Evolutionary conservation across 2,329 filamentous ascomycete species (phyloP).

Genomic region (Fusarium sterilihyphosum): DNA sequence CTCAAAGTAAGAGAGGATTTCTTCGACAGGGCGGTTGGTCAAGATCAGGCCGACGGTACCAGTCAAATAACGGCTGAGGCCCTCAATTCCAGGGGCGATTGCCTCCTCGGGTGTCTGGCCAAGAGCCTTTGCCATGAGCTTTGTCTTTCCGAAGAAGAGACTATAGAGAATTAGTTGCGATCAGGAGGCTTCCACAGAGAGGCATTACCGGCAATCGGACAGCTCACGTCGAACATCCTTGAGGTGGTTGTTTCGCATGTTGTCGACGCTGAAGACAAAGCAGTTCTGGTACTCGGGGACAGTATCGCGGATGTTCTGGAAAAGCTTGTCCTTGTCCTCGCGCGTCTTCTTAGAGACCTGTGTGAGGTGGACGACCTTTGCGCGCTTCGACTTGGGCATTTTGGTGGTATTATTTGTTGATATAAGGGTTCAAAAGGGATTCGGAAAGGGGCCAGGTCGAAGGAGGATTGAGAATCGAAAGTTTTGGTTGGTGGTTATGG

Average conservation of each 20-base stretch:
- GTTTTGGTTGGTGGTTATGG: constrained; percentile 1
- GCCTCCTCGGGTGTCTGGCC: constrained; percentile 81
- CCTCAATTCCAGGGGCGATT: constrained; percentile 80
- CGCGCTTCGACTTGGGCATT: constrained; percentile 98
- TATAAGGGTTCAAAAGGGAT: neutral
- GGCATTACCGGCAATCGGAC: constrained; percentile 78
- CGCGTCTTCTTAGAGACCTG: constrained; percentile 92
- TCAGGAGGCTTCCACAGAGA: neutral
- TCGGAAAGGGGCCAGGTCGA: neutral
- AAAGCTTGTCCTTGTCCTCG: constrained; percentile 91
- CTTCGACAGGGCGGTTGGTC: constrained; percentile 77
- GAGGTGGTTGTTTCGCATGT: constrained; percentile 97
- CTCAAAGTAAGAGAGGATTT: constrained; percentile 78
- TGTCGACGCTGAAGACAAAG: constrained; percentile 93
- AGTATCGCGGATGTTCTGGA: constrained; percentile 86
- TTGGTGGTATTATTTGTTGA: constrained; percentile 39
- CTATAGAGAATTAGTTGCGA: constrained; percentile 55
- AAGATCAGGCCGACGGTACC: constrained; percentile 92
- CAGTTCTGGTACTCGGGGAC: constrained; percentile 88
- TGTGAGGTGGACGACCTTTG: constrained; percentile 88
- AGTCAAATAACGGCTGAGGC: constrained; percentile 73
- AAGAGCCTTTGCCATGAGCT: constrained; percentile 97
- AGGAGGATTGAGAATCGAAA: constrained; percentile 2
- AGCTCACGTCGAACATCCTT: constrained; percentile 90
- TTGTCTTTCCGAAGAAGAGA: constrained; percentile 98